A percentile compares a stretch with the other conserved stretches of the same genome.
These are phyloP conservation scores for Oehlia diaphana DNA, from an alignment of 192 early-diverging fungal genomes.

Conservation along the genomic window DNA sequence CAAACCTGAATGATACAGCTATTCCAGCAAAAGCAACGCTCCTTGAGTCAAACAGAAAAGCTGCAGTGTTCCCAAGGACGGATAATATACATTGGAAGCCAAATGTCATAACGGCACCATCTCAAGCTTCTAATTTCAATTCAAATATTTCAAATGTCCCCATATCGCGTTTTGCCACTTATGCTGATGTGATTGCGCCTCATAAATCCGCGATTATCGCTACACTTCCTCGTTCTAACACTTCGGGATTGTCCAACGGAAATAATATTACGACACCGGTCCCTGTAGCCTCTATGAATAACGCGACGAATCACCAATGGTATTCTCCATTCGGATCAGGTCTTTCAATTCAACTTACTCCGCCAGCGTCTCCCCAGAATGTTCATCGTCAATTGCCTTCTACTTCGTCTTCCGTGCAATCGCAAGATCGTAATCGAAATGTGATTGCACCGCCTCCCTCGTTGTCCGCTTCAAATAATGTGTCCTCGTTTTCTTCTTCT, in stretches of 20 bases:
- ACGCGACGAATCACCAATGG: constrained; percentile 12
- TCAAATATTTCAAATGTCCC: background rate
- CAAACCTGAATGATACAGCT: background rate
- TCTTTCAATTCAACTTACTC: constrained; percentile 22
- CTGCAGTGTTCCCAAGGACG: background rate
- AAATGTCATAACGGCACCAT: background rate
- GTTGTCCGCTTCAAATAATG: background rate
- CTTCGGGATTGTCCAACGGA: background rate
- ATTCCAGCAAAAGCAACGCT: background rate
- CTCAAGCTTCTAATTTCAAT: background rate
- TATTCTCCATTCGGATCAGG: constrained; percentile 26
- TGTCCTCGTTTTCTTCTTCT: background rate
- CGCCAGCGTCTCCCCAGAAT: constrained; percentile 7
- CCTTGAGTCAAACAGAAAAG: background rate
- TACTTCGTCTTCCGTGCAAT: background rate
- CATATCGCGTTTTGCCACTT: background rate
- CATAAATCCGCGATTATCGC: background rate
- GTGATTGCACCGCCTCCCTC: background rate
- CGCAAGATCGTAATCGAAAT: background rate
- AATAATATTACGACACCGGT: background rate
- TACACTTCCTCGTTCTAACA: background rate
- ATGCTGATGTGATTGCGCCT: constrained; percentile 15
- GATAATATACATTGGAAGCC: constrained; percentile 3
- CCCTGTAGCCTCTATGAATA: background rate
- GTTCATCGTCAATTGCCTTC: constrained; percentile 11